phyloP scores from a whole-genome alignment of 345 rosid genomes.

The Eucalyptus sideroxylon region DNA sequence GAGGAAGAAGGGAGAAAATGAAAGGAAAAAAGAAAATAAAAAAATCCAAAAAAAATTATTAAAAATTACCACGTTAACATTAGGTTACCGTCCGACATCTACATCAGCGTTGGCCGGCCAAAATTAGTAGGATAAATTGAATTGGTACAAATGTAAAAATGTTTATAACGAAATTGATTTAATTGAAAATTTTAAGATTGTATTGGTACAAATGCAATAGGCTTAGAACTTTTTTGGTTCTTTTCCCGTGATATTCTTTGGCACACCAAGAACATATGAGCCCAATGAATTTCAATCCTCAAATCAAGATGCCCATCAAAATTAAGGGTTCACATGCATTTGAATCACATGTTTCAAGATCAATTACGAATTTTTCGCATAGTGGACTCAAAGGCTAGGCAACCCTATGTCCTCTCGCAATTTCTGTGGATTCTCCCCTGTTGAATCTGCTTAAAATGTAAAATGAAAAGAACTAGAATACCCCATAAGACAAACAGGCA shows the following conservation, averaged over 20 bases:
- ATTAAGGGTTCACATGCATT: background rate
- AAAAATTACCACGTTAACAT: too few species aligned
- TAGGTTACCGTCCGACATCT: accelerated
- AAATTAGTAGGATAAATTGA: too few species aligned
- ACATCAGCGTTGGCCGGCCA: accelerated
- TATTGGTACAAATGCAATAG: accelerated
- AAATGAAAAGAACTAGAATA: background rate
- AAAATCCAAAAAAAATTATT: too few species aligned
- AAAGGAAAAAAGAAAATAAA: too few species aligned
- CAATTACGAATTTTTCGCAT: too few species aligned
- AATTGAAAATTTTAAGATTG: accelerated
- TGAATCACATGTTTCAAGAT: accelerated
- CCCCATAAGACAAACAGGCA: background rate
- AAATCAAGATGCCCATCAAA: accelerated
- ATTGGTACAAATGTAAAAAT: accelerated
- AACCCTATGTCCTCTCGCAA: background rate
- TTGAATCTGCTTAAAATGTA: background rate
- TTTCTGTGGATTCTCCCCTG: background rate
- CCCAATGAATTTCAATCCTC: background rate
- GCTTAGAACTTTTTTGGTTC: accelerated
- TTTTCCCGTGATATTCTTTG: background rate
- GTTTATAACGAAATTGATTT: too few species aligned
- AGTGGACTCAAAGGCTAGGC: background rate
- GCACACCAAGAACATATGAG: background rate
- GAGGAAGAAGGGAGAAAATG: too few species aligned